These are phyloP conservation scores for Scutellaria minor DNA, from an alignment of 257 asterid genomes.

Conservation along the genomic window DNA sequence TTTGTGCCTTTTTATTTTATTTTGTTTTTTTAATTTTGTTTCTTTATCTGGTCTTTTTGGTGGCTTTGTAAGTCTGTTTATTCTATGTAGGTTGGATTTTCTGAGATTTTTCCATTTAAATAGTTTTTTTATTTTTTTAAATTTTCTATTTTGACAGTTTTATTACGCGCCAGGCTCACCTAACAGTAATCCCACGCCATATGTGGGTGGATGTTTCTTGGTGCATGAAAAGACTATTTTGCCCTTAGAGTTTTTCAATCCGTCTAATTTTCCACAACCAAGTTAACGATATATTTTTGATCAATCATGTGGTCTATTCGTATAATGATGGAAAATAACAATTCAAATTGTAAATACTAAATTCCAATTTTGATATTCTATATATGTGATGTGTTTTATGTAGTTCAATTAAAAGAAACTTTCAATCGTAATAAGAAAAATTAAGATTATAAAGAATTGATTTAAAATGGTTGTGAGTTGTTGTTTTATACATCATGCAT, in stretches of 20 bases:
- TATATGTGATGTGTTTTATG: too few relatives aligned
- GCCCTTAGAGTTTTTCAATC: slow-evolving; percentile 8
- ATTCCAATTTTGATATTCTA: too few relatives aligned
- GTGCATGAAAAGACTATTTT: background rate
- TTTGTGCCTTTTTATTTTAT: slow-evolving; percentile 34
- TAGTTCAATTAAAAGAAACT: too few relatives aligned
- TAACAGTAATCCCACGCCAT: slow-evolving; percentile 23
- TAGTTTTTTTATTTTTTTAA: background rate
- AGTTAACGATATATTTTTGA: too few relatives aligned
- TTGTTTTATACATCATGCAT: too few relatives aligned
- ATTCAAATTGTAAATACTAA: too few relatives aligned
- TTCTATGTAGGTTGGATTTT: slow-evolving; percentile 27
- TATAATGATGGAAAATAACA: too few relatives aligned
- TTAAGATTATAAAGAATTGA: too few relatives aligned
- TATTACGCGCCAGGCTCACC: slow-evolving; percentile 37
- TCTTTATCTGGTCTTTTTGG: slow-evolving; percentile 29
- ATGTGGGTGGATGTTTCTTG: background rate
- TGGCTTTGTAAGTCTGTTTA: slow-evolving; percentile 21
- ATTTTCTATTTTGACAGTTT: slow-evolving; percentile 26
- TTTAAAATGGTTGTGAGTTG: too few relatives aligned
- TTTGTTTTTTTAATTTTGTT: slow-evolving; percentile 1
- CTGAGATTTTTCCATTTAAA: background rate
- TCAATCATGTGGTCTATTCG: too few relatives aligned
- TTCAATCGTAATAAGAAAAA: too few relatives aligned
- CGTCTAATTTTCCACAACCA: background rate